These are phyloP conservation scores for Aureobasidium musti DNA, from an alignment of 2,329 filamentous ascomycete genomes.

Conservation along the genomic window DNA sequence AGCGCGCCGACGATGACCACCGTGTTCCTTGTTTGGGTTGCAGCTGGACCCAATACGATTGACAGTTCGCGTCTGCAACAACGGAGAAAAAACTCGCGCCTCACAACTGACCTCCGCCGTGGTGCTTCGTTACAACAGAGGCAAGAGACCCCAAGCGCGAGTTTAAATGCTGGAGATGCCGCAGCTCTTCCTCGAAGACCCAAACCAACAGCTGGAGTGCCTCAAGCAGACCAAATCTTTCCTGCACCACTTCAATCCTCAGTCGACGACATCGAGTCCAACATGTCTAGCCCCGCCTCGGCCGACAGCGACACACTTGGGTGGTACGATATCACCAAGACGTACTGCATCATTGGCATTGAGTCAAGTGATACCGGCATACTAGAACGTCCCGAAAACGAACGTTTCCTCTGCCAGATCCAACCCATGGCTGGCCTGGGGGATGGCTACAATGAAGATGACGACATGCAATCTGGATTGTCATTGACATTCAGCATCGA, in stretches of 20 bases:
- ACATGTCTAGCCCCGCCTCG: slow-evolving; percentile 1
- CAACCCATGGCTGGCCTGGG: slow-evolving; percentile 1
- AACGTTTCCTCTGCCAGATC: slow-evolving; percentile 8
- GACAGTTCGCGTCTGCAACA: slow-evolving; percentile 19
- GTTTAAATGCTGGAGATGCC: slow-evolving; percentile 9
- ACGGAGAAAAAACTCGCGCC: slow-evolving; percentile 2
- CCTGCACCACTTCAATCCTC: not conserved
- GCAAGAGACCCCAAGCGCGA: not conserved
- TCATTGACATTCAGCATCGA: slow-evolving; percentile 15
- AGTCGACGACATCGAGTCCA: not conserved
- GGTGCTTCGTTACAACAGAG: slow-evolving; percentile 24
- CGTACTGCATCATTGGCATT: slow-evolving; percentile 24
- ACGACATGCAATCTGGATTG: slow-evolving; percentile 4
- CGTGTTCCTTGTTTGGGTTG: slow-evolving; percentile 5
- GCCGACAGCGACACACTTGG: not conserved
- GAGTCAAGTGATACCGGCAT: slow-evolving; percentile 9
- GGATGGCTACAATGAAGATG: slow-evolving; percentile 18
- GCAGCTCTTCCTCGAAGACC: not conserved
- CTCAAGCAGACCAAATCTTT: not conserved
- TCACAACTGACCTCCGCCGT: slow-evolving; percentile 1
- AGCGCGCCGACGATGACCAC: slow-evolving; percentile 9
- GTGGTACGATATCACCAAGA: slow-evolving; percentile 22
- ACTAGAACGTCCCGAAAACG: slow-evolving; percentile 9
- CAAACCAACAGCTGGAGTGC: not conserved
- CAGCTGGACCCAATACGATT: slow-evolving; percentile 1